Evolutionary conservation across 805 yeast species (phyloP).

Genomic region (Sugiyamaella smithiae): DNA sequence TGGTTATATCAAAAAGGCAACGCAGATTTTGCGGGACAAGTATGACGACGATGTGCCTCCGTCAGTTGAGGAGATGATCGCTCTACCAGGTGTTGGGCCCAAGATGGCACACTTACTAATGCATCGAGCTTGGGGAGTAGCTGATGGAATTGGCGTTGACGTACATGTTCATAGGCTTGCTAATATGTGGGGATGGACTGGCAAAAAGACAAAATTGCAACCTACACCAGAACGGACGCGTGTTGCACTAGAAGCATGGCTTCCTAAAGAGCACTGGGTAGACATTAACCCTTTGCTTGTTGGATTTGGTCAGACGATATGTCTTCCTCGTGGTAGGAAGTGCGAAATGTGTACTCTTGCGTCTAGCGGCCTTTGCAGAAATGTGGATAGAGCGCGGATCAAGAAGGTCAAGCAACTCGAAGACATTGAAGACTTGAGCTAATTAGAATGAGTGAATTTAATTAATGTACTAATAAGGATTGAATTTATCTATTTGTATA

Average conservation of each 20-base stretch:
- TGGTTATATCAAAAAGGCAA: constrained; percentile 58
- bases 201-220: constrained; percentile 35
- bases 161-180: constrained; percentile 83
- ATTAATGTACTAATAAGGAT: neutral
- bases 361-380: constrained; percentile 48
- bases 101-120: constrained; percentile 85
- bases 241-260: constrained; percentile 63
- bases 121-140: constrained; percentile 76
- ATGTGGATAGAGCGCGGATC: constrained; percentile 16
- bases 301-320: constrained; percentile 90
- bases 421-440: constrained; percentile 15
- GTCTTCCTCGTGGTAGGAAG: constrained; percentile 62
- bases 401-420: constrained; percentile 6
- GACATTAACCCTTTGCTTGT: constrained; percentile 84
- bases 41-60: constrained; percentile 71
- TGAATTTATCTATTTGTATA: too few relatives aligned
- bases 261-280: constrained; percentile 71
- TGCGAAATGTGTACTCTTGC: constrained; percentile 71
- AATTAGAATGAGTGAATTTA: neutral
- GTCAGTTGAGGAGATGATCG: constrained; percentile 58
- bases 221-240: constrained; percentile 77
- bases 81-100: constrained; percentile 91
- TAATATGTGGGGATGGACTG: constrained; percentile 77
- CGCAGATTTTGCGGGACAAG: constrained; percentile 48
- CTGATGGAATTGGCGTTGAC: constrained; percentile 89